Conservation (phyloP, 805 yeast genomes). For the Lachancea thermotolerans region DNA sequence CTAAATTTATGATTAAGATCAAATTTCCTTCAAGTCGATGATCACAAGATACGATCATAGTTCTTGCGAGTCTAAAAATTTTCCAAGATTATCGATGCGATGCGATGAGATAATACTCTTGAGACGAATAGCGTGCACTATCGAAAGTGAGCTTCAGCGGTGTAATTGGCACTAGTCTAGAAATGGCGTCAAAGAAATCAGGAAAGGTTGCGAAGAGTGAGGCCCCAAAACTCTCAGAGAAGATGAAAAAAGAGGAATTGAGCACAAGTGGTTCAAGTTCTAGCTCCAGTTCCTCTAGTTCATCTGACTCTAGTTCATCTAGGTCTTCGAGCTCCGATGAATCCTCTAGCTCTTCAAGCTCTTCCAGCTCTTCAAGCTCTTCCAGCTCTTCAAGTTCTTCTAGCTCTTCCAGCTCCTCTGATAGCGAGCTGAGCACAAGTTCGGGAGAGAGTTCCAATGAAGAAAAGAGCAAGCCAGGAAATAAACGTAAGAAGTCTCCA, state of each 20-base stretch:
- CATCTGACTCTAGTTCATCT: constrained; percentile 14
- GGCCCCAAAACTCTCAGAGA: constrained; percentile 27
- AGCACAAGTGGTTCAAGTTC: constrained; percentile 10
- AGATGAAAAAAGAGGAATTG: constrained; percentile 15
- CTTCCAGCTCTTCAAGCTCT: constrained; percentile 4
- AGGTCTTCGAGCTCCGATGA: constrained; percentile 7
- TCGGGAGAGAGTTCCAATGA: not conserved
- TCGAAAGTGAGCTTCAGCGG: too few species aligned
- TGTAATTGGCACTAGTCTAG: not conserved
- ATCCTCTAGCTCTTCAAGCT: constrained; percentile 9
- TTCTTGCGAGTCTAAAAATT: too few species aligned
- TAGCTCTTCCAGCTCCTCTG: constrained; percentile 6
- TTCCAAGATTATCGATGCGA: too few species aligned
- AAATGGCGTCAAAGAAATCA: constrained; percentile 16
- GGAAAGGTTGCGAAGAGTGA: constrained; percentile 9
- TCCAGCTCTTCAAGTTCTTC: constrained; percentile 7
- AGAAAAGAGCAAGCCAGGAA: not conserved
- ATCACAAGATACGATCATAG: too few species aligned
- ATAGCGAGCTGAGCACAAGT: not conserved
- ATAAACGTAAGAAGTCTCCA: not conserved
- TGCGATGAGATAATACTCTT: too few species aligned
- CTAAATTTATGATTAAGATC: too few species aligned
- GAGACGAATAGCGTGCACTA: too few species aligned
- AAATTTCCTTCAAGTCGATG: too few species aligned
- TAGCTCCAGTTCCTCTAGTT: constrained; percentile 3